Percentiles rank a stretch among this genome's conserved stretches.
phyloP scores from a whole-genome alignment of 1,139 yeast genomes.

The Kodamaea suecica region DNA sequence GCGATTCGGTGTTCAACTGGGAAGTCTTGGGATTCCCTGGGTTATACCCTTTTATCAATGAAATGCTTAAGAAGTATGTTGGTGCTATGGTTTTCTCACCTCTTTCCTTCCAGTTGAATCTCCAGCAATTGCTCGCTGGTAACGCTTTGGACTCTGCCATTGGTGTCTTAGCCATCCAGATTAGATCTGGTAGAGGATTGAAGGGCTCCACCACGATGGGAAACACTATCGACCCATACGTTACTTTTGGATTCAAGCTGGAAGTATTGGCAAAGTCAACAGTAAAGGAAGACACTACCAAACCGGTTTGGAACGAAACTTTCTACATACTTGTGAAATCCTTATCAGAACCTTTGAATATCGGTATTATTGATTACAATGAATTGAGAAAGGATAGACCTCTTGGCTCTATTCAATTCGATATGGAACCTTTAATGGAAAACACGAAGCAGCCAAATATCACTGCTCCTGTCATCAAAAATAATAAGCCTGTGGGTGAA shows the following conservation, averaged over 20 bases:
- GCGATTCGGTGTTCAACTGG: constrained; percentile 81
- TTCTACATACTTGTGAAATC: constrained; percentile 67
- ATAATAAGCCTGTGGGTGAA: constrained; percentile 78
- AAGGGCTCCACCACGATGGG: constrained; percentile 67
- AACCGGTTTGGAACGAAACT: constrained; percentile 84
- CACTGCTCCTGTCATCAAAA: constrained; percentile 61
- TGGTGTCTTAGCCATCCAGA: constrained; percentile 75
- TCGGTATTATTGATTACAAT: constrained; percentile 70
- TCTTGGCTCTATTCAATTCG: constrained; percentile 75
- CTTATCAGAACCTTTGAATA: constrained; percentile 74
- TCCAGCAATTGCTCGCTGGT: constrained; percentile 88
- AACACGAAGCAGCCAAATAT: constrained; percentile 52
- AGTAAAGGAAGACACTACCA: constrained; percentile 58
- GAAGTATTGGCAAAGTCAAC: constrained; percentile 64
- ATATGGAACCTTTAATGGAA: constrained; percentile 63
- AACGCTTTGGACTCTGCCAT: constrained; percentile 75
- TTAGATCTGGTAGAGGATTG: constrained; percentile 64
- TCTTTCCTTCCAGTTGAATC: constrained; percentile 84
- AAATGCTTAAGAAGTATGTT: constrained; percentile 77
- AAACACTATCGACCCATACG: constrained; percentile 86
- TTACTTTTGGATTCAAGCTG: constrained; percentile 62
- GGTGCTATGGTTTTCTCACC: constrained; percentile 90
- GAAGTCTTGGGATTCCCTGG: constrained; percentile 89
- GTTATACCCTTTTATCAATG: constrained; percentile 71
- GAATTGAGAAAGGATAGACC: constrained; percentile 76